phyloP scores from a whole-genome alignment of 768 basidiomycete genomes.

The Amanita jacksonii region DNA sequence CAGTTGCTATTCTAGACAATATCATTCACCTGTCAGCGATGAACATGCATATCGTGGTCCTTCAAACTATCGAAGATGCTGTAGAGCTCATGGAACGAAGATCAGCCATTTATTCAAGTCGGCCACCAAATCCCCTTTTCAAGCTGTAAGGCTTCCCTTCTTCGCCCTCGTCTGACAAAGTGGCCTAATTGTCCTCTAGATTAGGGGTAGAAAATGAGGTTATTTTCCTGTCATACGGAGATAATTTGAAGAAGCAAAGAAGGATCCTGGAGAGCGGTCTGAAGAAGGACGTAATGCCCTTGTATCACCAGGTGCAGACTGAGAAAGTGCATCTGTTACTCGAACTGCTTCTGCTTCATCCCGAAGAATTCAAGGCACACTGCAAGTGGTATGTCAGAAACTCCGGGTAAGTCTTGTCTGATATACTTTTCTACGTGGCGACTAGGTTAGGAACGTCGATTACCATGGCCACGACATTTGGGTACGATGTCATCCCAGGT shows the following conservation, averaged over 20 bases:
- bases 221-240: not conserved
- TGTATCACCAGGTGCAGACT: not conserved
- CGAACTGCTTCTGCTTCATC: not conserved
- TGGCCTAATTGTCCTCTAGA: not conserved
- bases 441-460: not conserved
- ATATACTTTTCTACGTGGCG: not conserved
- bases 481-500: not conserved
- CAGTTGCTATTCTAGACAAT: not conserved
- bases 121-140: slow-evolving; percentile 13
- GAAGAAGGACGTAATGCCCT: not conserved
- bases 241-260: not conserved
- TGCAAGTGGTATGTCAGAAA: not conserved
- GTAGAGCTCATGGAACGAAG: slow-evolving; percentile 9
- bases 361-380: not conserved
- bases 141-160: slow-evolving; percentile 11
- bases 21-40: slow-evolving; percentile 6
- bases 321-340: slow-evolving; percentile 1
- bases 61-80: slow-evolving; percentile 7
- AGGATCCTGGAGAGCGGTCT: not conserved
- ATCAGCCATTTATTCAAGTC: slow-evolving; percentile 14
- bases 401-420: not conserved
- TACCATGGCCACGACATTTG: not conserved
- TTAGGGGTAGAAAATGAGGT: not conserved
- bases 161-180: not conserved
- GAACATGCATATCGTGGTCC: slow-evolving; percentile 3